Base-by-base conservation (phyloP, 2,329 filamentous ascomycete genomes). In the Exophiala dermatitidis region DNA sequence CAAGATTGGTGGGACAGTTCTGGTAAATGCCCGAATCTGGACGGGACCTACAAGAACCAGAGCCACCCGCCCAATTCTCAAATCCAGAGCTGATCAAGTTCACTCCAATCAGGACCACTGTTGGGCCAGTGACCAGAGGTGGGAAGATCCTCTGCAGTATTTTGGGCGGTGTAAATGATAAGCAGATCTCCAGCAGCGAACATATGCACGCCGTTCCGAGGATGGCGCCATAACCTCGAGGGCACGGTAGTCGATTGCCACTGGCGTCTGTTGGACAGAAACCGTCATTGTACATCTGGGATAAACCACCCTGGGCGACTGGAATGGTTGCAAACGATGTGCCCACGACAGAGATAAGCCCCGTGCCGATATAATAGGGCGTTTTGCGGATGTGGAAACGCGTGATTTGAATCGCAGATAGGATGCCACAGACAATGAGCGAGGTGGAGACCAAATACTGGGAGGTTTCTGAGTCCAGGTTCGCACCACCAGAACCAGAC, bases 401-500 rank as follows among this genome's bases (percentile, higher is more conserved):
- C 0, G 85, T 87, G 60, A 93, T 90, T 65, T 94, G 88, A 12
- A 93, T 74, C 4, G 80, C 74, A 1, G 85, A 88, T 28, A 91
- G 76, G 40, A 88, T 76, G 30, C 87, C 88, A 2, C 85, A 88
- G 3, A 90, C 86, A 59, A 94, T 90, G 53, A 90, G 73, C 0
- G 86, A 82, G 0, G 85, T 85, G 3, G 86, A 90, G 4, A 90
- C 86, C 2, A 90, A 80, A 64, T 94, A 93, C 63, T 89, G 84
- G 58, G 85, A 80, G 45, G 83, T 71, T 0, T 75, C 76, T 0
- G 73, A 63, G 2, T 71, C 68, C 4, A 93, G 73, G 62, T 89
- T 85, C 53, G 83, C 85, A 34, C 74, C 75, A 1, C 77, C 68
- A 10, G 78, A 76, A 2, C 80, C 71, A 36, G 33, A 36, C 54